Conservation (phyloP, 73 alveolate species). For the Symbiodinium pilosum region DNA sequence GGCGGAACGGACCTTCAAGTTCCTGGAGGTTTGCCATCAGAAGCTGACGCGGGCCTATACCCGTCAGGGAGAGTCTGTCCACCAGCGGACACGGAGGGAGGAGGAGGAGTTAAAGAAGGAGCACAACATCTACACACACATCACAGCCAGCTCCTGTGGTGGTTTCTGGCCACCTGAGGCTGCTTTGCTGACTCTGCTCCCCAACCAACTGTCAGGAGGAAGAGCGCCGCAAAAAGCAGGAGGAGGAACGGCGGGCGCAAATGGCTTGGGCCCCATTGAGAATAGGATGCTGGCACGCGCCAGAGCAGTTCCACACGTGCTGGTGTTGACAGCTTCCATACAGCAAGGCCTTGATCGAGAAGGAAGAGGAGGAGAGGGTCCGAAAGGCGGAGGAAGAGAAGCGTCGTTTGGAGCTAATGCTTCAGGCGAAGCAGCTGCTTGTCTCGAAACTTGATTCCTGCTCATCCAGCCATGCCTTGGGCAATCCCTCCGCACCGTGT, state of each 20-base stretch:
- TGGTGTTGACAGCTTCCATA: background rate
- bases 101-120: constrained; percentile 87
- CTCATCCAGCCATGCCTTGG: background rate
- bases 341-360: constrained; percentile 58
- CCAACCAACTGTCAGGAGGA: constrained; percentile 38
- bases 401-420: constrained; percentile 55
- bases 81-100: constrained; percentile 89
- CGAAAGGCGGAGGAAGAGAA: constrained; percentile 27
- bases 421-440: constrained; percentile 56
- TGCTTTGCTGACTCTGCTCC: no score
- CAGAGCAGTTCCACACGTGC: no score
- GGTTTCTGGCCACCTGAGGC: no score
- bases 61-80: constrained; percentile 71
- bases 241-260: constrained; percentile 78
- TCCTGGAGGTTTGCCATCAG: constrained; percentile 80
- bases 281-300: no score
- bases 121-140: no score
- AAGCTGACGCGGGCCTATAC: constrained; percentile 71
- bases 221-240: constrained; percentile 62
- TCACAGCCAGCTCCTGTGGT: no score
- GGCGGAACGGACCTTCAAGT: constrained; percentile 93
- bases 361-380: constrained; percentile 77
- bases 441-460: no score
- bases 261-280: constrained; percentile 1
- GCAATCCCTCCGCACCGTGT: background rate